Evolutionary conservation across 2,329 filamentous ascomycete genomes (phyloP).

Genomic region (Capronia coronata): DNA sequence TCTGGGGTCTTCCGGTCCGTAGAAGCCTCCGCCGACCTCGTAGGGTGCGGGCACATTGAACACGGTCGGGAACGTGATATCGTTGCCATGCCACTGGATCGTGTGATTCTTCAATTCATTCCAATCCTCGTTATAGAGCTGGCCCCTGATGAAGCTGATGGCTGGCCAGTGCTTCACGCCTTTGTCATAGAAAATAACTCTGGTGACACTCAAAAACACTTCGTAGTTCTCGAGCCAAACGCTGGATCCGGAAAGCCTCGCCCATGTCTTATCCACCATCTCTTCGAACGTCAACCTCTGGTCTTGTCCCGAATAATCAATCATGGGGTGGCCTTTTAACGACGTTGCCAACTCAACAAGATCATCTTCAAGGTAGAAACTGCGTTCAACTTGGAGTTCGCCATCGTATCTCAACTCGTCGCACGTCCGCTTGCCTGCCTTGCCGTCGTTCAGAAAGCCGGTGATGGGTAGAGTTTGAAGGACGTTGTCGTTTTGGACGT

Average conservation of each 20-base stretch:
- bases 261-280: constrained; percentile 10
- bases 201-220: constrained; percentile 21
- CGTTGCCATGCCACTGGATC: constrained; percentile 23
- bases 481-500: not conserved
- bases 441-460: constrained; percentile 12
- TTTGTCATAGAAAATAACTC: constrained; percentile 20
- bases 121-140: constrained; percentile 27
- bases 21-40: constrained; percentile 14
- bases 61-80: constrained; percentile 22
- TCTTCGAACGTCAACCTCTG: constrained; percentile 4
- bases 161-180: constrained; percentile 16
- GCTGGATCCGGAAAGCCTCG: constrained; percentile 17
- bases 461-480: constrained; percentile 7
- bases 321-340: constrained; percentile 15
- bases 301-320: constrained; percentile 12
- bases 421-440: constrained; percentile 7
- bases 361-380: constrained; percentile 16
- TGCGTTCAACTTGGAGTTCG: constrained; percentile 13
- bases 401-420: constrained; percentile 11
- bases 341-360: constrained; percentile 15
- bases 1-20: constrained; percentile 28
- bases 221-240: constrained; percentile 22
- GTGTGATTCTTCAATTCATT: constrained; percentile 23
- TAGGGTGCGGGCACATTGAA: constrained; percentile 22
- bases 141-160: constrained; percentile 27